phyloP scores from a whole-genome alignment of 169 alveolate genomes.

The Babesia ovata region DNA sequence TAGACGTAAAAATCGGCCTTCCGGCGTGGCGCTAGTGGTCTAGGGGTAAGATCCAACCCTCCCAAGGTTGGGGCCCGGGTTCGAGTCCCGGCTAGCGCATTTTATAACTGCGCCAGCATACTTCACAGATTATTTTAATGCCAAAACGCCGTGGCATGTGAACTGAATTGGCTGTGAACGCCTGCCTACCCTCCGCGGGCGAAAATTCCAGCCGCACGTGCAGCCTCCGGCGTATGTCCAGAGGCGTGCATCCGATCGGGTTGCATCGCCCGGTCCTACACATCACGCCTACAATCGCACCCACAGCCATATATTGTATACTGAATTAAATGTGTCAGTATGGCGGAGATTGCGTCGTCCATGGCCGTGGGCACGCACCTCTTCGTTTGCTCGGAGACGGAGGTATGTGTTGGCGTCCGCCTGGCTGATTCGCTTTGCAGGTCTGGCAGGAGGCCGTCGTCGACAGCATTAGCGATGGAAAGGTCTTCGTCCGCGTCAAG shows the following conservation, averaged over 20 bases:
- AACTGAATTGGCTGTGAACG: too few relatives aligned
- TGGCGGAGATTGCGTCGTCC: conserved; percentile 47
- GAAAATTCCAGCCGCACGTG: too few relatives aligned
- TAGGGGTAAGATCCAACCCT: conserved; percentile 87
- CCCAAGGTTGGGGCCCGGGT: conserved; percentile 90
- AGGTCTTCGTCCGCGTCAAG: conserved; percentile 44
- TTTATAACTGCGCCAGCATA: too few relatives aligned
- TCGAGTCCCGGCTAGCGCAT: conserved; percentile 88
- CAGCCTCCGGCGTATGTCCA: background rate
- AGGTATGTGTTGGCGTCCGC: conserved; percentile 30
- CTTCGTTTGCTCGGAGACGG: conserved; percentile 60
- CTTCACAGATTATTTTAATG: too few relatives aligned
- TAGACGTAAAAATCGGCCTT: conserved; percentile 1
- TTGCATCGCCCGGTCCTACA: background rate
- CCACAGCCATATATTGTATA: background rate
- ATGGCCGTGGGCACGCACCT: conserved; percentile 67
- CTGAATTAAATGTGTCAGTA: conserved; percentile 11
- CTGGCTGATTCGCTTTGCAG: conserved; percentile 9
- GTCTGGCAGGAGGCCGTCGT: conserved; percentile 68
- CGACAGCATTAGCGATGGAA: conserved; percentile 35
- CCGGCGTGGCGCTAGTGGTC: conserved; percentile 77
- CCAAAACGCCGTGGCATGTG: too few relatives aligned
- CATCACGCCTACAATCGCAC: conserved; percentile 1
- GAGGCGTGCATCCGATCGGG: conserved; percentile 3
- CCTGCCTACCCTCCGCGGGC: too few relatives aligned